These are phyloP conservation scores for Penicillium expansum DNA, from an alignment of 2,329 filamentous ascomycete species.

Conservation along the genomic window DNA sequence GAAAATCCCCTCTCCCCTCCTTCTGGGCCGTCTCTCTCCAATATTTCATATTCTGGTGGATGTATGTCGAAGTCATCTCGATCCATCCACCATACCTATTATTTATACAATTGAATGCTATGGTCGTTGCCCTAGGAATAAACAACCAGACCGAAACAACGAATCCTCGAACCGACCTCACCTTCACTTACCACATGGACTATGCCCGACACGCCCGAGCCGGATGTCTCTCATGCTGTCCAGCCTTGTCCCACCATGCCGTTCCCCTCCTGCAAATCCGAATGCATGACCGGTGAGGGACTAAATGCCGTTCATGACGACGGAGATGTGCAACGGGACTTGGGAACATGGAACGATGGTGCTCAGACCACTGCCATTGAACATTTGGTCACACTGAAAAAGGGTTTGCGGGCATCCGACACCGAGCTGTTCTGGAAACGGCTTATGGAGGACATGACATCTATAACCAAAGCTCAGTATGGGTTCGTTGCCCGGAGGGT, in stretches of 20 bases:
- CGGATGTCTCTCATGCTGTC: conserved; percentile 31
- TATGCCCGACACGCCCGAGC: conserved; percentile 35
- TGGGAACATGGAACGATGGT: conserved; percentile 38
- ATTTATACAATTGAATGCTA: conserved; percentile 4
- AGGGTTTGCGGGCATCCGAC: conserved; percentile 51
- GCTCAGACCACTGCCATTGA: conserved; percentile 62
- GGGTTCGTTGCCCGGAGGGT: conserved; percentile 66
- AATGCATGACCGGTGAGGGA: conserved; percentile 26
- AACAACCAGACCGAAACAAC: not conserved
- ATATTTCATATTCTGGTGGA: conserved; percentile 5
- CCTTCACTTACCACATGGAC: conserved; percentile 26
- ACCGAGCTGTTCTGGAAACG: conserved; percentile 63
- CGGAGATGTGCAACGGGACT: conserved; percentile 25
- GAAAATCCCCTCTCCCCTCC: conserved; percentile 27
- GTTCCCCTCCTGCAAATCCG: conserved; percentile 33
- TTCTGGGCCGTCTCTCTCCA: conserved; percentile 5
- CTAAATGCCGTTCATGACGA: conserved; percentile 21
- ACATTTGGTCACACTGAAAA: conserved; percentile 59
- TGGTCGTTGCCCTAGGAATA: conserved; percentile 7
- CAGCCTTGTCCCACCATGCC: conserved; percentile 26
- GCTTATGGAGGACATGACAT: conserved; percentile 63
- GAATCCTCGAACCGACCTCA: conserved; percentile 11
- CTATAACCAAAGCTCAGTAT: conserved; percentile 63
- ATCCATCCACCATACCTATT: not conserved
- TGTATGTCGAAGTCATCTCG: conserved; percentile 5